Conservation (phyloP, 495 filamentous ascomycete species). For the Penicillium tannophilum region DNA sequence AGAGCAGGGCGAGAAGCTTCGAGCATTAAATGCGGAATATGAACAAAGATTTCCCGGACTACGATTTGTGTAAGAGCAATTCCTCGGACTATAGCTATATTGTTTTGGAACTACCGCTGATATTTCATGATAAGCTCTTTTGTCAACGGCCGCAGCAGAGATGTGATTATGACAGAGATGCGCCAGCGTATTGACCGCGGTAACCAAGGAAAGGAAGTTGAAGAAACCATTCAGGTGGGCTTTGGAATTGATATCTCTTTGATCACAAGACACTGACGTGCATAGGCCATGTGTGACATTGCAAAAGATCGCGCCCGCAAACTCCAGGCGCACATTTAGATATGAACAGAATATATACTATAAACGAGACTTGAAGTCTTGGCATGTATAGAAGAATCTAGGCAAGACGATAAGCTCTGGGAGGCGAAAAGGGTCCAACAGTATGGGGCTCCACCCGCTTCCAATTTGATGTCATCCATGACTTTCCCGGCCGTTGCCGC, state of each 20-base stretch:
- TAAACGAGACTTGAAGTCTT: background rate
- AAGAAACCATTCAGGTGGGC: conserved; percentile 74
- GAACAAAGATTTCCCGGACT: conserved; percentile 81
- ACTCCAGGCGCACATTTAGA: conserved; percentile 37
- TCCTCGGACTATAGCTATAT: conserved; percentile 1
- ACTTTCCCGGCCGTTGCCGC: conserved; percentile 29
- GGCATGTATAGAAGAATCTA: background rate
- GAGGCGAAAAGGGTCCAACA: conserved; percentile 15
- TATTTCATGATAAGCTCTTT: conserved; percentile 61
- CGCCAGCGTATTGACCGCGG: conserved; percentile 68
- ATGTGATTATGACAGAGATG: conserved; percentile 85
- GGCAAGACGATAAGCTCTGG: conserved; percentile 3
- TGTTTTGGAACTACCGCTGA: conserved; percentile 14
- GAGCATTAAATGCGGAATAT: conserved; percentile 74
- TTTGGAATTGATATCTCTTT: background rate
- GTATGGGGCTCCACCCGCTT: conserved; percentile 19
- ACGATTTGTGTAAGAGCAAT: conserved; percentile 70
- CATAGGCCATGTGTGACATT: conserved; percentile 73
- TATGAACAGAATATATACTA: background rate
- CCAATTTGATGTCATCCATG: conserved; percentile 36
- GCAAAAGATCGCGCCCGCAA: conserved; percentile 63
- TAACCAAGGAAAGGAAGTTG: conserved; percentile 66
- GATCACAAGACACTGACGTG: background rate
- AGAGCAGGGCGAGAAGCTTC: conserved; percentile 50
- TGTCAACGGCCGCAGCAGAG: conserved; percentile 78